A percentile compares a stretch with the other conserved stretches of the same genome.
phyloP scores from a whole-genome alignment of 148 eudicot species.

The Vaccinium myrtillus region DNA sequence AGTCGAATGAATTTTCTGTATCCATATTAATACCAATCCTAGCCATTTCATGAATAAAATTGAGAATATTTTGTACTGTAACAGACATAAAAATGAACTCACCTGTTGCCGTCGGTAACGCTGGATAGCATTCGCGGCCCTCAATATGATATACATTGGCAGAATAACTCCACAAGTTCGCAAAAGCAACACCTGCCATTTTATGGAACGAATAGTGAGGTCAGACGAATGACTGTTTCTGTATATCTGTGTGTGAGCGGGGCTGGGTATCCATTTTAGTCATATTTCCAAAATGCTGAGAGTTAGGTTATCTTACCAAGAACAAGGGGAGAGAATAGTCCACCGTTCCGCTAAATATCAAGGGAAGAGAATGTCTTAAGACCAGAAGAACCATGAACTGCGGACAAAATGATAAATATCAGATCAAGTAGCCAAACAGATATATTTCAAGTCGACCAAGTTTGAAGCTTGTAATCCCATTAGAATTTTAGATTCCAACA shows the following conservation, averaged over 20 bases:
- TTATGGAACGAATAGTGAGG: neutral
- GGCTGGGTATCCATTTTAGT: neutral
- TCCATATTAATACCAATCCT: neutral
- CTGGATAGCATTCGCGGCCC: conserved; percentile 33
- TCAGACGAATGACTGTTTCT: neutral
- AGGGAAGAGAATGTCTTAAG: conserved; percentile 71
- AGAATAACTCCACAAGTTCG: conserved; percentile 39
- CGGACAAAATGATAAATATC: conserved; percentile 5
- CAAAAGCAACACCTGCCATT: conserved; percentile 36
- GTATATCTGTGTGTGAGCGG: neutral
- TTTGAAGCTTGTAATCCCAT: neutral
- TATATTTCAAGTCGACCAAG: neutral
- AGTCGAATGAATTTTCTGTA: neutral
- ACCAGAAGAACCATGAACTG: conserved; percentile 84
- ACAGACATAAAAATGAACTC: neutral
- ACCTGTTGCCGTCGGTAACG: conserved; percentile 36
- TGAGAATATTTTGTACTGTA: neutral
- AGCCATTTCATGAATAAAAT: neutral
- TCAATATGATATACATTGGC: conserved; percentile 44
- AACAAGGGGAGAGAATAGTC: conserved; percentile 54
- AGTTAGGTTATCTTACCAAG: conserved; percentile 42
- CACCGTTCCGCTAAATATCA: conserved; percentile 52
- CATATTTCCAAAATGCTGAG: neutral
- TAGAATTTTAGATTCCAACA: neutral
- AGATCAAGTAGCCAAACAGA: neutral